These are phyloP conservation scores for Pleurotus platypus DNA, from an alignment of 768 basidiomycete genomes.

Conservation along the genomic window DNA sequence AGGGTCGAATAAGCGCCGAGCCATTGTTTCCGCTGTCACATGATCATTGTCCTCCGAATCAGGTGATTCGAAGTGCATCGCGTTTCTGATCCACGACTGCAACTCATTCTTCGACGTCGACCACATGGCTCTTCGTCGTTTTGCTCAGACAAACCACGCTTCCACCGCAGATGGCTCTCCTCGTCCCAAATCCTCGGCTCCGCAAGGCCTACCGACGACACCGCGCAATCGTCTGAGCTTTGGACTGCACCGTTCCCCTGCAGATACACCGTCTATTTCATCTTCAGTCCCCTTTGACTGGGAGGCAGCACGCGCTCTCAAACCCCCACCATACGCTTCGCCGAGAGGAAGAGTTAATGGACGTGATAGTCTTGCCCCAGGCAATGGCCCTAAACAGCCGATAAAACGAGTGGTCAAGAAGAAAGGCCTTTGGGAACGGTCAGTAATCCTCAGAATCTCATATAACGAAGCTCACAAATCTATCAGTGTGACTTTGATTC, in stretches of 20 bases:
- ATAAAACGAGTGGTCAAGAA: slow-evolving; percentile 57
- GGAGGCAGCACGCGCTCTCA: slow-evolving; percentile 73
- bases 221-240: slow-evolving; percentile 17
- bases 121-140: slow-evolving; percentile 7
- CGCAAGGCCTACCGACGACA: background rate
- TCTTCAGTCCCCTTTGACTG: slow-evolving; percentile 82
- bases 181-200: slow-evolving; percentile 41
- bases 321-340: slow-evolving; percentile 70
- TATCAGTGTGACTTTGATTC: slow-evolving; percentile 57
- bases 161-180: slow-evolving; percentile 15
- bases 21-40: slow-evolving; percentile 5
- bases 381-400: slow-evolving; percentile 28
- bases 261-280: slow-evolving; percentile 68
- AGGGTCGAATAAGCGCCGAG: background rate
- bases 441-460: background rate
- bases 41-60: background rate
- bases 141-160: slow-evolving; percentile 9
- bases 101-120: background rate
- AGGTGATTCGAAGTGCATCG: slow-evolving; percentile 1
- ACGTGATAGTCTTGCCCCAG: slow-evolving; percentile 26
- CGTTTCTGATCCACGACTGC: background rate
- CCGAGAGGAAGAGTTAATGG: slow-evolving; percentile 44
- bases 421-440: slow-evolving; percentile 65
- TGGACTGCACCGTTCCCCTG: slow-evolving; percentile 55
- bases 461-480: background rate